A percentile compares a stretch with the other conserved stretches of the same genome.
Evolutionary conservation across 2,329 filamentous ascomycete species (phyloP).

Genomic region (Elsinoe perseae): DNA sequence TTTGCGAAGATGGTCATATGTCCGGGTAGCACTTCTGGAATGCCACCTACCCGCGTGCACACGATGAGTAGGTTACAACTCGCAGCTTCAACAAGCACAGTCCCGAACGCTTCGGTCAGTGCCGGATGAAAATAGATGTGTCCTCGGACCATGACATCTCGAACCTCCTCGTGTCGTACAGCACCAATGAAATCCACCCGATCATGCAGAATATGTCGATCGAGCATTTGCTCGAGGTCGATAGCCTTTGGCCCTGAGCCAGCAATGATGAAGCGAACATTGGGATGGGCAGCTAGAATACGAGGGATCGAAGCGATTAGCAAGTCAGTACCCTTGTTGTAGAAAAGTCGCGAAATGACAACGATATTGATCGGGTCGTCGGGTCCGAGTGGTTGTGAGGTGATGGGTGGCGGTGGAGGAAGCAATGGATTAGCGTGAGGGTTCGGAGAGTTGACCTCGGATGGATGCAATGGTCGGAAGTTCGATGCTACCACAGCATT

Average conservation of each 20-base stretch:
- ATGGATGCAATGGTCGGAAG: conserved; percentile 63
- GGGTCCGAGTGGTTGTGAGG: conserved; percentile 64
- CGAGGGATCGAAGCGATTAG: conserved; percentile 93
- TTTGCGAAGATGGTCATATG: conserved; percentile 98
- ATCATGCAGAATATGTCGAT: conserved; percentile 65
- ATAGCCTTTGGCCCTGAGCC: conserved; percentile 95
- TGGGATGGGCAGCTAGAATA: conserved; percentile 79
- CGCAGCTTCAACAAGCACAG: conserved; percentile 93
- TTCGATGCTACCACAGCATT: conserved; percentile 97
- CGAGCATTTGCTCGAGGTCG: conserved; percentile 95
- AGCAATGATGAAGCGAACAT: conserved; percentile 94
- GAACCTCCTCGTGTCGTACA: conserved; percentile 89
- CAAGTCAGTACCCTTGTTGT: conserved; percentile 96
- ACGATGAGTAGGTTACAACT: conserved; percentile 95
- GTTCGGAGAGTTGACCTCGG: conserved; percentile 32
- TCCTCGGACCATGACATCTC: conserved; percentile 93
- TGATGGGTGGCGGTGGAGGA: conserved; percentile 42
- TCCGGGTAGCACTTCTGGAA: conserved; percentile 87
- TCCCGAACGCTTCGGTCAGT: conserved; percentile 93
- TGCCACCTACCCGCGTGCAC: conserved; percentile 90
- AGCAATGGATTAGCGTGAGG: conserved; percentile 32
- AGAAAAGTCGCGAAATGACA: conserved; percentile 93
- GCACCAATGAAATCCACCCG: conserved; percentile 87
- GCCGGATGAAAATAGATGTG: conserved; percentile 96
- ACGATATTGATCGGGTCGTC: conserved; percentile 90